A percentile compares a stretch with the other conserved stretches of the same genome.
Evolutionary conservation across 805 yeast species (phyloP).

Genomic region (Hanseniaspora taiwanica): DNA sequence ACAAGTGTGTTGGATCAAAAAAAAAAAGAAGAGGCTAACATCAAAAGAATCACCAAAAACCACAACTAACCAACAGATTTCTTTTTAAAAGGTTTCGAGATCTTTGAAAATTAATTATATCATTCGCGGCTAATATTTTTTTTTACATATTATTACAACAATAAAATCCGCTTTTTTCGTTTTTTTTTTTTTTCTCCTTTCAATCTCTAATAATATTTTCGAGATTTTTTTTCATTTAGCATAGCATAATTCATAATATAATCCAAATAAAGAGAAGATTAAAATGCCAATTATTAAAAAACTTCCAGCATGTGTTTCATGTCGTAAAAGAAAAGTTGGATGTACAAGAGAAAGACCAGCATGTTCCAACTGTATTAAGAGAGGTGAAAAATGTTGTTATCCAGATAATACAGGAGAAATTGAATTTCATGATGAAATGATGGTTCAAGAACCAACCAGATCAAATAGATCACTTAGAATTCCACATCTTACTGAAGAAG

Average conservation of each 20-base stretch:
- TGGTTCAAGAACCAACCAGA: no score
- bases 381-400: slow-evolving; percentile 17
- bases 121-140: no score
- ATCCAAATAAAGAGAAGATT: neutral
- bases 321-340: slow-evolving; percentile 24
- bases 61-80: no score
- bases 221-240: neutral
- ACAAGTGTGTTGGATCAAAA: no score
- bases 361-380: slow-evolving; percentile 27
- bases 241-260: no score
- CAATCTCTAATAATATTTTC: no score
- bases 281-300: slow-evolving; percentile 9
- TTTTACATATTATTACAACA: neutral
- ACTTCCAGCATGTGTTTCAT: slow-evolving; percentile 22
- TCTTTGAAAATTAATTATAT: no score
- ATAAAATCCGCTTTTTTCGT: neutral
- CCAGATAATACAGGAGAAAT: slow-evolving; percentile 19
- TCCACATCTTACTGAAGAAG: no score
- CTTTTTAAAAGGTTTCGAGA: no score
- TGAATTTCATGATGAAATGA: slow-evolving; percentile 11
- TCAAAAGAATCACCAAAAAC: no score
- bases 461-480: no score
- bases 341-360: slow-evolving; percentile 31
- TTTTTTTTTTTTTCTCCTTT: neutral
- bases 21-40: no score